Conservation (phyloP, 495 filamentous ascomycete species). For the Lasiosphaeria ovina region DNA sequence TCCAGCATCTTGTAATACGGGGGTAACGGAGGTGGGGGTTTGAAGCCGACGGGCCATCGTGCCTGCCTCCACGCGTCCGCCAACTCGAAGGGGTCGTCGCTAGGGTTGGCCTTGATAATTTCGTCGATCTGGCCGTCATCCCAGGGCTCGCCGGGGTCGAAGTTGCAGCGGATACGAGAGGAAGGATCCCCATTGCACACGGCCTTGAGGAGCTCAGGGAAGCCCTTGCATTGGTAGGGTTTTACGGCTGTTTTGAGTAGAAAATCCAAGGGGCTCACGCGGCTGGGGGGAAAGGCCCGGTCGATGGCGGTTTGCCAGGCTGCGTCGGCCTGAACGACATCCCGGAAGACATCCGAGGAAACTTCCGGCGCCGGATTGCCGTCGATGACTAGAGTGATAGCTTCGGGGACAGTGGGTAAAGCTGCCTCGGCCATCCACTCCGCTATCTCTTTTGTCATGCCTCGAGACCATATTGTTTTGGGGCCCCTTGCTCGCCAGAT, state of each 20-base stretch:
- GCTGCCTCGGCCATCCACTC: too few species aligned
- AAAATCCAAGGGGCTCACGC: background rate
- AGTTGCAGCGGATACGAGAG: conserved; percentile 2
- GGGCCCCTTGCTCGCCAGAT: too few species aligned
- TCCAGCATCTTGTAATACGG: too few species aligned
- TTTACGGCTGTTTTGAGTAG: background rate
- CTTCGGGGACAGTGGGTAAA: too few species aligned
- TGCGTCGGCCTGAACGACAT: background rate
- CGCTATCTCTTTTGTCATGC: too few species aligned
- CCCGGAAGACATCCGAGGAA: background rate
- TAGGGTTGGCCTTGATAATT: conserved; percentile 4
- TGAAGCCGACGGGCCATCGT: too few species aligned
- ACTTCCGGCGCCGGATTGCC: too few species aligned
- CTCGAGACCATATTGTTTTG: too few species aligned
- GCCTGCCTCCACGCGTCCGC: too few species aligned
- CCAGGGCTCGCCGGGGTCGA: conserved; percentile 2
- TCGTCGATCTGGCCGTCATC: conserved; percentile 1
- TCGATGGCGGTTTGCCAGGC: background rate
- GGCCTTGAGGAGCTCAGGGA: background rate
- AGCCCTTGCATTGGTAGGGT: background rate
- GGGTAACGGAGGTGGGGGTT: too few species aligned
- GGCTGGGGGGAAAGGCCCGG: background rate
- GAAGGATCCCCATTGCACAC: background rate
- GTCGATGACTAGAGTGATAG: too few species aligned
- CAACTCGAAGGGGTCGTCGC: too few species aligned